Evolutionary conservation across 2,329 filamentous ascomycete genomes (phyloP), one percentile per base, ranked within the genome.

Genomic region (Fusarium pilosicola): DNA sequence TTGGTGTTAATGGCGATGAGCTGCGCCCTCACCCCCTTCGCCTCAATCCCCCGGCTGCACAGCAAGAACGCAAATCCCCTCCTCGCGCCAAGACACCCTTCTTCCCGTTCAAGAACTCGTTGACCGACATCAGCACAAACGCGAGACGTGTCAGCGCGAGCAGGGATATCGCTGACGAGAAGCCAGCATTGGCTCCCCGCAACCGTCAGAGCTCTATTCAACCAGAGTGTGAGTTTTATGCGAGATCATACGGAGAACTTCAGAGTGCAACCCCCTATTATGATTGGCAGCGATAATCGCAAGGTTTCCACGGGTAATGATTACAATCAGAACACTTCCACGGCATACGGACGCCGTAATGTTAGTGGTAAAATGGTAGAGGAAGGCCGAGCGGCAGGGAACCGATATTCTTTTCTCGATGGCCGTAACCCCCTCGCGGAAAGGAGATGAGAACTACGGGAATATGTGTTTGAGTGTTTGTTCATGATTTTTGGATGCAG

Each of bases 331-430:
- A 73, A 72, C 68, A 68, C 78, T 39, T 77, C 81, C 15, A 69
- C 75, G 32, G 77, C 78, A 3, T 84, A 84, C 59, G 83, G 82
- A 24, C 84, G 88, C 52, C 84, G 92, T 51, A 90, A 92, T 69
- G 92, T 94, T 6, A 94, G 92, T 78, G 93, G 93, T 3, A 94
- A 93, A 84, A 82, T 91, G 62, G 92, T 88, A 0, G 93, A 95
- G 80, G 93, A 95, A 79, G 93, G 93, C 5, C 83, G 88, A 52
- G 89, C 66, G 56, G 65, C 67, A 62, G 76, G 73, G 44, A 71
- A 72, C 55, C 62, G 79, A 79, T 64, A 73, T 55, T 79, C 77
- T 11, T 70, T 78, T 65, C 70, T 74, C 42, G 67, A 76, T 59
- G 66, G 70, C 60, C 62, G 70, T 30, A 67, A 75, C 32, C 65